phyloP scores from a whole-genome alignment of 225 moss, liverwort and hornwort species.

The Marchantia polymorpha region DNA sequence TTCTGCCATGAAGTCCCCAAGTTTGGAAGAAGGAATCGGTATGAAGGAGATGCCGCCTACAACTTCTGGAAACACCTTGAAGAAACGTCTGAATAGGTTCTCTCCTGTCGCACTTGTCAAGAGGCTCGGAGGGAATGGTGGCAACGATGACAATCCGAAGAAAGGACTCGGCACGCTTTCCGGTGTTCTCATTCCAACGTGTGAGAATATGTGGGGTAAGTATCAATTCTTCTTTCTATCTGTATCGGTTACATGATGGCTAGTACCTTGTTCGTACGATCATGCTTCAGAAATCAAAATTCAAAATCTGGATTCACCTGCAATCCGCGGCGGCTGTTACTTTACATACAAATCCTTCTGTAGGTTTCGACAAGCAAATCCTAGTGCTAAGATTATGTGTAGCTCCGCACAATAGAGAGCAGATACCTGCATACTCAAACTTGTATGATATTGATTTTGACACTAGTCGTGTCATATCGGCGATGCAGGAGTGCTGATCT shows the following conservation, averaged over 20 bases:
- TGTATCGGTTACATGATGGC: too few species aligned
- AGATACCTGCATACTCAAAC: neutral
- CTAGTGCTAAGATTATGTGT: too few species aligned
- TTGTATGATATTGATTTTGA: neutral
- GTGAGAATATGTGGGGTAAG: constrained; percentile 98
- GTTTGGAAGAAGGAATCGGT: neutral
- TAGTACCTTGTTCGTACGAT: too few species aligned
- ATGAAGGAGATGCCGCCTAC: constrained; percentile 5
- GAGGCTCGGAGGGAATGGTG: constrained; percentile 12
- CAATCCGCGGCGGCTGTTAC: too few species aligned
- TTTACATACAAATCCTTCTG: too few species aligned
- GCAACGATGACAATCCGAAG: constrained; percentile 22
- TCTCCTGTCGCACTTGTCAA: constrained; percentile 19
- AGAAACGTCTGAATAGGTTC: constrained; percentile 26
- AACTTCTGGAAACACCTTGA: constrained; percentile 17
- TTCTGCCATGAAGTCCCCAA: neutral
- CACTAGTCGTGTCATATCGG: too few species aligned
- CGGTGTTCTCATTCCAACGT: constrained; percentile 92
- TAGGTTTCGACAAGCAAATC: too few species aligned
- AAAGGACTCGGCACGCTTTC: constrained; percentile 68
- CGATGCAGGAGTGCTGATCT: constrained; percentile 83
- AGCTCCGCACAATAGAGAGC: too few species aligned
- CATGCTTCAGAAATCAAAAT: too few species aligned
- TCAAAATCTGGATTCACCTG: too few species aligned
- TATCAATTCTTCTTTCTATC: neutral